Conservation (phyloP, 768 basidiomycete species). For the Pisolithus microcarpus region DNA sequence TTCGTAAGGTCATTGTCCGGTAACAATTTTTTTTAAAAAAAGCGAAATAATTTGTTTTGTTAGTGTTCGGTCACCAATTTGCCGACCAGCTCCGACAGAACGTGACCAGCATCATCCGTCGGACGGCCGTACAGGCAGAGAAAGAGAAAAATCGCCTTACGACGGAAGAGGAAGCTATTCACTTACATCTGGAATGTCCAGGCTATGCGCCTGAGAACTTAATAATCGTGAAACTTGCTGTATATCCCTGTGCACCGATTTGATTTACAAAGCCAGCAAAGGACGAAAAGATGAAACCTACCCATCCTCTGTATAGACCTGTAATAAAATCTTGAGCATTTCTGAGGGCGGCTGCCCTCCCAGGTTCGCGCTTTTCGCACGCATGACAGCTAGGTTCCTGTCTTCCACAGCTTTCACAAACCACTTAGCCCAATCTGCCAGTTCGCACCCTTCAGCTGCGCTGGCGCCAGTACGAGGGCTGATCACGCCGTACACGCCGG, state of each 20-base stretch:
- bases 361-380: background rate
- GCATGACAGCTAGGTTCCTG: constrained; percentile 41
- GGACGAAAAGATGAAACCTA: constrained; percentile 31
- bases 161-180: too few species aligned
- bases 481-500: constrained; percentile 60
- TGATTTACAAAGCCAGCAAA: background rate
- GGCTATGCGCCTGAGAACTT: constrained; percentile 70
- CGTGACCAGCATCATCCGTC: background rate
- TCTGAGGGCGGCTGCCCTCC: constrained; percentile 39
- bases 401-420: constrained; percentile 41
- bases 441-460: constrained; percentile 46
- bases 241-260: constrained; percentile 34
- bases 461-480: constrained; percentile 43
- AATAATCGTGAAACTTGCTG: constrained; percentile 62
- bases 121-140: background rate
- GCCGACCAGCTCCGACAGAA: background rate
- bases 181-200: constrained; percentile 74
- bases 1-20: background rate
- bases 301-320: constrained; percentile 79
- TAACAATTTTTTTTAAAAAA: background rate
- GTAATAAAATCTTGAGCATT: constrained; percentile 63
- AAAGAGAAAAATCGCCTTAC: background rate
- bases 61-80: background rate
- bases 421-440: constrained; percentile 31
- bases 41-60: background rate